These are phyloP conservation scores for Halenospora varia DNA, from an alignment of 495 filamentous ascomycete genomes.

Conservation along the genomic window DNA sequence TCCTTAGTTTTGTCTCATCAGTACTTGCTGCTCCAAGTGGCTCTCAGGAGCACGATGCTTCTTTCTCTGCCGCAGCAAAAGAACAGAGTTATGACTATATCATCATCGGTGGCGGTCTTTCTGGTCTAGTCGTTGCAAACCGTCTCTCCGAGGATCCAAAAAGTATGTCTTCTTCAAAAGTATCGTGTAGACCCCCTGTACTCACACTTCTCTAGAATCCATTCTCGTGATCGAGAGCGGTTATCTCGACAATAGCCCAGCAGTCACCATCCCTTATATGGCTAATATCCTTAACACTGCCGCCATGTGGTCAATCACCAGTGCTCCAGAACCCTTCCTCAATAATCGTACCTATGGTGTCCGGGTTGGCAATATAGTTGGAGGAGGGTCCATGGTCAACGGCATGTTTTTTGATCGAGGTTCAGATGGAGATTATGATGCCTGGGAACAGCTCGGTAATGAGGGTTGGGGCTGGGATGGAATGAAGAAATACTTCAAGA, in stretches of 20 bases:
- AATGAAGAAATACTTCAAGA: conserved; percentile 40
- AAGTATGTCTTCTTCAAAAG: background rate
- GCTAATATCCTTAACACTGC: conserved; percentile 3
- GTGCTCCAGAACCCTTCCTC: background rate
- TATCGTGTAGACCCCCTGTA: background rate
- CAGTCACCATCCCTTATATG: background rate
- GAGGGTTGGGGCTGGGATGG: conserved; percentile 47
- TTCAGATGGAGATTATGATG: conserved; percentile 51
- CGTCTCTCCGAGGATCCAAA: background rate
- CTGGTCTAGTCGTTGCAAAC: background rate
- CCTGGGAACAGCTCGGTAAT: conserved; percentile 42
- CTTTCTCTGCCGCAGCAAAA: background rate
- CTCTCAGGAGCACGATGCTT: background rate
- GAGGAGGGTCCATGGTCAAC: conserved; percentile 54
- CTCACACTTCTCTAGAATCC: conserved; percentile 26
- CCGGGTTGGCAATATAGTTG: conserved; percentile 26
- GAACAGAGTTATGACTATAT: background rate
- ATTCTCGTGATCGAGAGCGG: conserved; percentile 41
- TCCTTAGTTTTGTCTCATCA: background rate
- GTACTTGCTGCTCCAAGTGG: background rate
- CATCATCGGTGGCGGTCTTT: background rate
- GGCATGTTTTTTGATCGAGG: conserved; percentile 57
- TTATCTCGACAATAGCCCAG: conserved; percentile 22
- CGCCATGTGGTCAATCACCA: conserved; percentile 29
- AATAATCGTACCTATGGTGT: background rate